Percentiles rank a stretch among this genome's conserved stretches.
Conservation (phyloP, 441 rosid species). For the Syzygium malaccense region DNA sequence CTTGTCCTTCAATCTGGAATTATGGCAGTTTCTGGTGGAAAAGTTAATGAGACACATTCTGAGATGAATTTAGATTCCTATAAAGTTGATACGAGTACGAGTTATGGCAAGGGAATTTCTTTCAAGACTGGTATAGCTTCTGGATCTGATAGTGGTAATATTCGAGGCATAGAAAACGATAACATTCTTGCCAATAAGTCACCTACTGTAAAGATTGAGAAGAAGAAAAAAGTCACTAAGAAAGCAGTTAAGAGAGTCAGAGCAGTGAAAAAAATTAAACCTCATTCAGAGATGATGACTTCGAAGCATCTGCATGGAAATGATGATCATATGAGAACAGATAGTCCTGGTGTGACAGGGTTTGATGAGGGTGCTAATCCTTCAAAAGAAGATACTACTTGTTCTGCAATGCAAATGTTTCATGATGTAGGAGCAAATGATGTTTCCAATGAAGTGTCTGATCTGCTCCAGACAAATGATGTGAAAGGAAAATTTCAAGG, state of each 20-base stretch:
- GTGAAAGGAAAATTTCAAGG: constrained; percentile 15
- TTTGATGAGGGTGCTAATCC: constrained; percentile 21
- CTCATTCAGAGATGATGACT: background rate
- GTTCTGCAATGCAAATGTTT: background rate
- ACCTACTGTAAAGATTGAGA: constrained; percentile 27
- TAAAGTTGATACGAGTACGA: background rate
- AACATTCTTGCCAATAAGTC: constrained; percentile 24
- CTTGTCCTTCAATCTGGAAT: background rate
- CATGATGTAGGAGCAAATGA: background rate
- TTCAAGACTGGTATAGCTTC: background rate
- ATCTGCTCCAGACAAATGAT: background rate
- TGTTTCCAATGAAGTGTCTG: background rate
- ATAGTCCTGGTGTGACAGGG: constrained; percentile 3
- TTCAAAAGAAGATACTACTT: constrained; percentile 9
- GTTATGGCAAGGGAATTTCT: background rate
- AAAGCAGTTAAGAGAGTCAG: constrained; percentile 29
- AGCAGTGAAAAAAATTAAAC: background rate
- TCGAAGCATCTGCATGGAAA: constrained; percentile 4
- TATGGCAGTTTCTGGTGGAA: background rate
- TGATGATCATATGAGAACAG: background rate
- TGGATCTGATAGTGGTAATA: constrained; percentile 1
- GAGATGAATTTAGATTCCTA: background rate
- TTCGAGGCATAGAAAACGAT: background rate
- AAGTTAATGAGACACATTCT: background rate
- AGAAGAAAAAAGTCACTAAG: constrained; percentile 57